Percentiles rank a stretch among this genome's conserved stretches.
Evolutionary conservation across 441 rosid genomes (phyloP).

Genomic region (Cnidoscolus chayamansa): DNA sequence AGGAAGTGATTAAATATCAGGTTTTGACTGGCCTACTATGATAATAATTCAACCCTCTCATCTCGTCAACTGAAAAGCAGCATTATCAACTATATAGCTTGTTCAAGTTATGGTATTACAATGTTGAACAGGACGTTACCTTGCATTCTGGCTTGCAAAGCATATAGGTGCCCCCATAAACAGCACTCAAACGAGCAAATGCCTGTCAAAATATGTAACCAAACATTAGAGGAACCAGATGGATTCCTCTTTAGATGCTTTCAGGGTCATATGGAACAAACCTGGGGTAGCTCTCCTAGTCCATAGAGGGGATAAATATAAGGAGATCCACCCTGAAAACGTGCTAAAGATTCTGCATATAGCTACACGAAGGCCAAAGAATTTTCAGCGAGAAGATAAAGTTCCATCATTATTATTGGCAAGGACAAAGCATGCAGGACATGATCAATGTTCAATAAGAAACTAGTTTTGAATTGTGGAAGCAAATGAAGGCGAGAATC

Average conservation of each 20-base stretch:
- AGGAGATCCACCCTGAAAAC: constrained; percentile 87
- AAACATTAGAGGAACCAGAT: background rate
- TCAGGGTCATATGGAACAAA: constrained; percentile 14
- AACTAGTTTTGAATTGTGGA: too few relatives aligned
- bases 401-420: background rate
- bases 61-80: background rate
- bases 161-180: constrained; percentile 89
- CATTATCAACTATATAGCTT: background rate
- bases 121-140: constrained; percentile 28
- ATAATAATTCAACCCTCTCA: background rate
- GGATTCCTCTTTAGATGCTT: background rate
- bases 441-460: background rate
- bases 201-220: constrained; percentile 37
- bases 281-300: constrained; percentile 89
- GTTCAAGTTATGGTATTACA: background rate
- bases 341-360: constrained; percentile 76
- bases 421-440: constrained; percentile 3
- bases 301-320: constrained; percentile 86
- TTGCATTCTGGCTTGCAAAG: constrained; percentile 79
- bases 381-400: background rate
- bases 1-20: background rate
- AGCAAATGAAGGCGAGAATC: too few relatives aligned
- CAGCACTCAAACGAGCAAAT: constrained; percentile 88
- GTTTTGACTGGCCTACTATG: background rate
- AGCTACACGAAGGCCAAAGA: constrained; percentile 35